Conservation (phyloP, 495 filamentous ascomycete species). For the Hapsidospora chrysogenum region DNA sequence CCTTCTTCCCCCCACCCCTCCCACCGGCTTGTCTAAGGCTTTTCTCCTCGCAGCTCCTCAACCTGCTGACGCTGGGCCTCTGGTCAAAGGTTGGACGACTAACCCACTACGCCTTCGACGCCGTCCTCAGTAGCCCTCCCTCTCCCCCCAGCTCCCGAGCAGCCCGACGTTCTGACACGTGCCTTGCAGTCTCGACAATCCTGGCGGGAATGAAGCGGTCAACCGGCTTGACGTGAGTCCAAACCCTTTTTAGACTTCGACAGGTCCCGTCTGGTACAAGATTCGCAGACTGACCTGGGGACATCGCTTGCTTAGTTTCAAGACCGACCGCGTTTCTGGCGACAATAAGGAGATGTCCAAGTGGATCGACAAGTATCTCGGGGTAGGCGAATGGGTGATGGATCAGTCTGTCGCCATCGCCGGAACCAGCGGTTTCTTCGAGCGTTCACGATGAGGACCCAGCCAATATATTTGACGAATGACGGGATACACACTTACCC, state of each 20-base stretch:
- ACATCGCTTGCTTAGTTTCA: slow-evolving; percentile 41
- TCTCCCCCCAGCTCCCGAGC: no score
- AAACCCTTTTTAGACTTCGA: slow-evolving; percentile 32
- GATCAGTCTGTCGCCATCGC: slow-evolving; percentile 87
- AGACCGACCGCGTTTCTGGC: slow-evolving; percentile 60
- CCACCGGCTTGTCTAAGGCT: slow-evolving; percentile 1
- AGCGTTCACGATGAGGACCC: slow-evolving; percentile 72
- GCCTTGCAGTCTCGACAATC: slow-evolving; percentile 72
- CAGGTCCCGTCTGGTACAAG: no score
- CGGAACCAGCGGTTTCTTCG: slow-evolving; percentile 75
- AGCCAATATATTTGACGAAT: no score
- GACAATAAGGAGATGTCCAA: slow-evolving; percentile 74
- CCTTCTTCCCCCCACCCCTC: slow-evolving; percentile 1
- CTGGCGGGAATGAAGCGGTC: slow-evolving; percentile 92
- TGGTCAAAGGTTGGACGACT: slow-evolving; percentile 74
- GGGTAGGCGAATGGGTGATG: slow-evolving; percentile 95
- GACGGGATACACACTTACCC: no score
- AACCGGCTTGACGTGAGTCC: slow-evolving; percentile 88
- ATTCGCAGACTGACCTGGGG: no score
- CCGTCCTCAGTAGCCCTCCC: slow-evolving; percentile 64
- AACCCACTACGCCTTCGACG: slow-evolving; percentile 92
- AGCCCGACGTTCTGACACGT: slow-evolving; percentile 12
- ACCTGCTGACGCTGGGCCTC: slow-evolving; percentile 42
- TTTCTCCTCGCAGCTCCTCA: slow-evolving; percentile 32
- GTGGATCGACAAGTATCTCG: slow-evolving; percentile 91